Evolutionary conservation across 805 yeast species (phyloP).

Genomic region (Starmerella khaoyaiensis): DNA sequence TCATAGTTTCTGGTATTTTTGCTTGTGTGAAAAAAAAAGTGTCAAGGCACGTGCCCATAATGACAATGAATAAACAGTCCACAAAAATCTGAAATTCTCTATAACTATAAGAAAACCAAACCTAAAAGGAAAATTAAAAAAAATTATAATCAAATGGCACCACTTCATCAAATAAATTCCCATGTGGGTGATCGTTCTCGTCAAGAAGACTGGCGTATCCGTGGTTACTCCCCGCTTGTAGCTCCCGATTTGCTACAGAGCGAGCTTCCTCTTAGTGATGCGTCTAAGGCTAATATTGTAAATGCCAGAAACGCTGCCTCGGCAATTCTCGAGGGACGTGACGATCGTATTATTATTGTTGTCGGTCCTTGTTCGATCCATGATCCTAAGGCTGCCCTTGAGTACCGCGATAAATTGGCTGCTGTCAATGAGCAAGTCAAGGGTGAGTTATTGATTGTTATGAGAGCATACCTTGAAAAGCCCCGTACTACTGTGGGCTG

Average conservation of each 20-base stretch:
- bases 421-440: constrained; percentile 47
- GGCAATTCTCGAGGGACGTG: constrained; percentile 62
- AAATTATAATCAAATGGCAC: constrained; percentile 13
- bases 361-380: constrained; percentile 97
- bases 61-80: too few relatives aligned
- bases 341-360: constrained; percentile 76
- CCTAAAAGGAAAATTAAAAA: too few relatives aligned
- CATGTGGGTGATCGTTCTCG: constrained; percentile 22
- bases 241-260: constrained; percentile 88
- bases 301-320: constrained; percentile 66
- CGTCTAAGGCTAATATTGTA: constrained; percentile 49
- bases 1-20: too few relatives aligned
- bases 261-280: constrained; percentile 57
- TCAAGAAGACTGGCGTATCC: constrained; percentile 30
- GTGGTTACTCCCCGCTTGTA: constrained; percentile 90
- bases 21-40: too few relatives aligned
- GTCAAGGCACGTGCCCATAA: too few relatives aligned
- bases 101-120: too few relatives aligned
- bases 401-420: constrained; percentile 60
- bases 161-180: constrained; percentile 19
- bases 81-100: too few relatives aligned
- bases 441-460: constrained; percentile 69
- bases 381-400: constrained; percentile 84
- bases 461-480: constrained; percentile 96
- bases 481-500: constrained; percentile 99